phyloP scores from a whole-genome alignment of 1,284 basidiomycete genomes.

The Schizopora paradoxa region DNA sequence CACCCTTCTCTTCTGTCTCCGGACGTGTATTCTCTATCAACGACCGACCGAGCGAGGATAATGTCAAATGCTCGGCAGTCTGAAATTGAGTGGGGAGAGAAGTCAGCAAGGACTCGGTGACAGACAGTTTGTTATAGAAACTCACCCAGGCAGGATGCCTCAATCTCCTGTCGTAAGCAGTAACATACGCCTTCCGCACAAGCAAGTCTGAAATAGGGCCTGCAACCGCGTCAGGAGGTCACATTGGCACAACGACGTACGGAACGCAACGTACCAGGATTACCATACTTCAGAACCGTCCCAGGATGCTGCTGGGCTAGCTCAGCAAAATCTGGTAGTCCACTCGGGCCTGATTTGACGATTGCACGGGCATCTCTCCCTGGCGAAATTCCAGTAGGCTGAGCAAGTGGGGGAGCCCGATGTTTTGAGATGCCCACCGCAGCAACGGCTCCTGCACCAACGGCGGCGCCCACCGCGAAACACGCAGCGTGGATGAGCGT shows the following conservation, averaged over 20 bases:
- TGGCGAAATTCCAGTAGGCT: too few species aligned
- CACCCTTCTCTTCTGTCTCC: conserved; percentile 43
- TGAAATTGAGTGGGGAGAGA: conserved; percentile 33
- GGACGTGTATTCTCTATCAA: conserved; percentile 28
- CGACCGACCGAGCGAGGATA: conserved; percentile 62
- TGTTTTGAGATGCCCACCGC: conserved; percentile 30
- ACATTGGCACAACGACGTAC: neutral
- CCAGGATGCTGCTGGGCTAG: conserved; percentile 30
- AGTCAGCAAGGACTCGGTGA: conserved; percentile 1
- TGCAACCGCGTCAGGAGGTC: conserved; percentile 25
- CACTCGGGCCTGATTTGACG: conserved; percentile 52
- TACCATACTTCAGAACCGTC: conserved; percentile 60
- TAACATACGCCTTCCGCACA: conserved; percentile 77
- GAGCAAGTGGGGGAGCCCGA: too few species aligned
- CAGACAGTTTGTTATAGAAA: conserved; percentile 16
- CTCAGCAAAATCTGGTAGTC: conserved; percentile 24
- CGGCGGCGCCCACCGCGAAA: conserved; percentile 64
- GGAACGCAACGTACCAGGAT: conserved; percentile 51
- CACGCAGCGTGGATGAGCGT: conserved; percentile 56
- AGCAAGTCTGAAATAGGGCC: conserved; percentile 84
- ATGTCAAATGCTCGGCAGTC: conserved; percentile 91
- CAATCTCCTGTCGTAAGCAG: conserved; percentile 86
- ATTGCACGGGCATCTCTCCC: too few species aligned
- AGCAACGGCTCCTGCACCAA: conserved; percentile 62
- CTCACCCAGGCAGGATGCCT: conserved; percentile 91